phyloP scores from a whole-genome alignment of 148 eudicot genomes.

The Rhododendron molle region DNA sequence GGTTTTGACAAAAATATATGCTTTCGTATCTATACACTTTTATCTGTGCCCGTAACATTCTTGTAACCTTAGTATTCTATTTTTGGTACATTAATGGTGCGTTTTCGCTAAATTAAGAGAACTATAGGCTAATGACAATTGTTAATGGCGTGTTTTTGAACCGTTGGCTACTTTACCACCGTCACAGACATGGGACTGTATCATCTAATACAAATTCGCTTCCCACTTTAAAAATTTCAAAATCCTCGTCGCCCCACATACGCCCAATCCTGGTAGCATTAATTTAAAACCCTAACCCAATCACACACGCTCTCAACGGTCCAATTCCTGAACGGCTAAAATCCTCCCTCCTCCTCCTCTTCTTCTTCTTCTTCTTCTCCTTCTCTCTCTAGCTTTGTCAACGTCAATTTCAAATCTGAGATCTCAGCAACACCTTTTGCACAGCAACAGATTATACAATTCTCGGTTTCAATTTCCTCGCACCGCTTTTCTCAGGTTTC shows the following conservation, averaged over 20 bases:
- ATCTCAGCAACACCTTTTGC: neutral
- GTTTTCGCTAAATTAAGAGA: too few relatives aligned
- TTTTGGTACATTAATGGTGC: too few relatives aligned
- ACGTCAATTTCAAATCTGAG: neutral
- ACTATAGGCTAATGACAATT: too few relatives aligned
- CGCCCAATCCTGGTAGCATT: neutral
- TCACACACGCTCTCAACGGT: slow-evolving; percentile 10
- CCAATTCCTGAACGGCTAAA: slow-evolving; percentile 10
- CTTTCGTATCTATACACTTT: too few relatives aligned
- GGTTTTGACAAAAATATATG: too few relatives aligned
- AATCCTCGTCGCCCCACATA: neutral
- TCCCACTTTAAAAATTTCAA: slow-evolving; percentile 15
- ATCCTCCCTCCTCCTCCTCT: neutral
- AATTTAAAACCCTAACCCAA: neutral
- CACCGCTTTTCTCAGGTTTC: neutral
- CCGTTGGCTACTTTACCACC: neutral
- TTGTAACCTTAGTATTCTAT: too few relatives aligned
- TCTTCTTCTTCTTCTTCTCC: too few relatives aligned
- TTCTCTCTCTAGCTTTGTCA: neutral
- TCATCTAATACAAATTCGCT: neutral
- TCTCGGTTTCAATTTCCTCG: neutral
- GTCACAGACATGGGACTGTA: neutral
- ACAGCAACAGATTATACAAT: neutral
- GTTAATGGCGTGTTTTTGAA: too few relatives aligned
- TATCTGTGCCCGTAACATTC: too few relatives aligned